Conservation (phyloP, 2,329 filamentous ascomycete species). For the Fusarium lateritium region DNA sequence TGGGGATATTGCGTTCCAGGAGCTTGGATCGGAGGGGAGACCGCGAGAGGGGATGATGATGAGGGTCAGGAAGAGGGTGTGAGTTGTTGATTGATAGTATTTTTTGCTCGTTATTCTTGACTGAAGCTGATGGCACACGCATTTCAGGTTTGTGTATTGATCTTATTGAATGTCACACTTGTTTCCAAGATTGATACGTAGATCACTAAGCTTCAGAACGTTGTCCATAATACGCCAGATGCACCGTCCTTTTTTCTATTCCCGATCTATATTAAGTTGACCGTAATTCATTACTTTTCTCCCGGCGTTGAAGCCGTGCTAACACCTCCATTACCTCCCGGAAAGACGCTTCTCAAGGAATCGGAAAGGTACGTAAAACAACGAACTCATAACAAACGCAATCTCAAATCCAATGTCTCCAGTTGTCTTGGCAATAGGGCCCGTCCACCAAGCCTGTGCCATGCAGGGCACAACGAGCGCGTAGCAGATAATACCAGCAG, state of each 20-base stretch:
- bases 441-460: conserved; percentile 73
- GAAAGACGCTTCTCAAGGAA: conserved; percentile 59
- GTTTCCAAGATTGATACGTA: too few species aligned
- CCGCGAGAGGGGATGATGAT: conserved; percentile 46
- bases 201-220: not conserved
- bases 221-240: not conserved
- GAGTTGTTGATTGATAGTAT: too few species aligned
- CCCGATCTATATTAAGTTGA: conserved; percentile 3
- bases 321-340: conserved; percentile 36
- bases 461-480: conserved; percentile 71
- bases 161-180: not conserved
- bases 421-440: conserved; percentile 71
- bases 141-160: too few species aligned
- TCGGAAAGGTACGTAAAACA: conserved; percentile 64
- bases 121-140: too few species aligned
- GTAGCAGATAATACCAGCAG: conserved; percentile 62
- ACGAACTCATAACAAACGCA: conserved; percentile 66
- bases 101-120: too few species aligned
- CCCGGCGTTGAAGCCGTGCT: conserved; percentile 17
- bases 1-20: conserved; percentile 45
- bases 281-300: conserved; percentile 21
- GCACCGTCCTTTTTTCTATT: conserved; percentile 17
- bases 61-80: conserved; percentile 25
- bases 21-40: conserved; percentile 41
- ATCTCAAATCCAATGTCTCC: conserved; percentile 78